phyloP scores from a whole-genome alignment of 2,329 filamentous ascomycete species.

The Xylaria sp. region DNA sequence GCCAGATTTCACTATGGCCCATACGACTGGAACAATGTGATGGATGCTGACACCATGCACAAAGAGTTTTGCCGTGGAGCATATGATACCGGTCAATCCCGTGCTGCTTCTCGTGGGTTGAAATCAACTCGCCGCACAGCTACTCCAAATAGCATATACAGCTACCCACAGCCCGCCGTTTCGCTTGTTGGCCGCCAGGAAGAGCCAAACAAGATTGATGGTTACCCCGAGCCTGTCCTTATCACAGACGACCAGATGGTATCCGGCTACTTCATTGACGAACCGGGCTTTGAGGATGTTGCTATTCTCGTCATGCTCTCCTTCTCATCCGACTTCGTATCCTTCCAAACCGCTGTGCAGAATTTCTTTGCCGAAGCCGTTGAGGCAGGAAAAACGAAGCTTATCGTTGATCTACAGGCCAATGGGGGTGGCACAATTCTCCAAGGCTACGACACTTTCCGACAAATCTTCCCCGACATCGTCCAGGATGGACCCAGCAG shows the following conservation, averaged over 20 bases:
- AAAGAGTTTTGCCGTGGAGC: slow-evolving; percentile 35
- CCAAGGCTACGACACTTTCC: slow-evolving; percentile 37
- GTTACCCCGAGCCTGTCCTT: slow-evolving; percentile 34
- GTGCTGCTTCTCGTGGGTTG: neutral
- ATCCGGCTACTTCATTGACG: slow-evolving; percentile 36
- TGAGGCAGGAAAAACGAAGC: slow-evolving; percentile 36
- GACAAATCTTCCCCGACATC: slow-evolving; percentile 38
- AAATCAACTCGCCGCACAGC: slow-evolving; percentile 19
- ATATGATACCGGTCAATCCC: slow-evolving; percentile 19
- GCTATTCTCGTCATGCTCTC: slow-evolving; percentile 35
- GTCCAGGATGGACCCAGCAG: slow-evolving; percentile 34
- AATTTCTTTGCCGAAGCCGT: slow-evolving; percentile 33
- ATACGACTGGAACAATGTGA: slow-evolving; percentile 33
- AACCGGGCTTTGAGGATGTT: slow-evolving; percentile 36
- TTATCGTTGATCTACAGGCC: slow-evolving; percentile 34
- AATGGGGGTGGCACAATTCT: slow-evolving; percentile 36
- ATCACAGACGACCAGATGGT: slow-evolving; percentile 33
- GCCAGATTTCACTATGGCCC: slow-evolving; percentile 32
- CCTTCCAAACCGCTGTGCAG: slow-evolving; percentile 32
- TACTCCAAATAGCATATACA: slow-evolving; percentile 13
- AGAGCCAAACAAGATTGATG: slow-evolving; percentile 24
- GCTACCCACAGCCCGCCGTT: slow-evolving; percentile 18
- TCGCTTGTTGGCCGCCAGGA: slow-evolving; percentile 20
- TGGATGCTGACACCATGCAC: slow-evolving; percentile 35
- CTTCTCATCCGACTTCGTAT: slow-evolving; percentile 27